Base-by-base conservation (phyloP, 805 yeast genomes). In the Middelhovenomyces tepae region DNA sequence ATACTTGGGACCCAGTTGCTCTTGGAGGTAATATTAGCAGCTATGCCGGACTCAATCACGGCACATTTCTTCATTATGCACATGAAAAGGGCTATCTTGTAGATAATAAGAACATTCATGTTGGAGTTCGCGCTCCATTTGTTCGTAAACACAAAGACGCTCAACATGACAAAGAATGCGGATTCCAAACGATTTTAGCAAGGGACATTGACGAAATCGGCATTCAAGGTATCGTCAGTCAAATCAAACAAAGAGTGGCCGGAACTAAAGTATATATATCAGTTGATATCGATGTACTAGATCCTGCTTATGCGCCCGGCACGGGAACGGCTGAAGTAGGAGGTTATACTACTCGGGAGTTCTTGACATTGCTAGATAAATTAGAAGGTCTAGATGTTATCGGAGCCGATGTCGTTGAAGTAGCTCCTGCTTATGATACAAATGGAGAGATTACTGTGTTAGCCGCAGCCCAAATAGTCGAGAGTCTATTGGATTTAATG, bases 121-220 rank as follows among this genome's bases (percentile, higher is more conserved):
- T 74, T 22, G 85, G 82, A 0, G 64, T 74, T 34, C 59, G 84
- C 40, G 83, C 82, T 3, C 83, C 83, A 1, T 71, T 59, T 44
- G 65, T 72, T 18, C 43, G 60, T 24, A 55, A 56, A 6, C 43
- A 50, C 7, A 73, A 71, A 45, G 83, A 76, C 49, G 51, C 20
- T 35, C 64, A 66, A 13, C 80, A 76, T 39, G 87, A 80, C 48
- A 69, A 65, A 24, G 56, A 54, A 4, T 81, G 75, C 47, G 74
- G 81, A 9, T 80, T 77, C 60, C 59, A 62, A 27, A 64, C 79
- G 45, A 64, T 78, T 26, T 64, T 65, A 39, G 78, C 84, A 1
- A 84, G 79, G 47, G 87, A 78, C 34, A 68, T 80, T 22, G 75
- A 83, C 73, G 46, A 66, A 4, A 59, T 74, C 29, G 87, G 86